Percentiles rank a stretch among this genome's conserved stretches.
phyloP scores from a whole-genome alignment of 441 rosid genomes.

The Euphorbia schlechtendalii region DNA sequence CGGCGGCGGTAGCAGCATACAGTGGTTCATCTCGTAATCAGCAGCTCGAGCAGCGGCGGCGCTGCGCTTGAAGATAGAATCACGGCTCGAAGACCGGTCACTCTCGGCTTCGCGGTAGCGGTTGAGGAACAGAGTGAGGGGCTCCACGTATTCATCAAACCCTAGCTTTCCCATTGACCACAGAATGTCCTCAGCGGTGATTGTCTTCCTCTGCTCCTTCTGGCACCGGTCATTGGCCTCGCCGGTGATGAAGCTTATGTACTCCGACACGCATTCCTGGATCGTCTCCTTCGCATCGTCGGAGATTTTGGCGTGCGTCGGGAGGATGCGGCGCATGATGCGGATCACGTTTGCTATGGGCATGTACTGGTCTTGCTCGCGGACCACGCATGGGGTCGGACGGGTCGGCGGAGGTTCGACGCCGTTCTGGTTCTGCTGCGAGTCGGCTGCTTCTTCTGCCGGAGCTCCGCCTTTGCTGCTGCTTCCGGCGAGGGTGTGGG shows the following conservation, averaged over 20 bases:
- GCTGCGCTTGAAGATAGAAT: slow-evolving; percentile 24
- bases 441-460: slow-evolving; percentile 5
- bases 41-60: not conserved
- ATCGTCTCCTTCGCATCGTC: slow-evolving; percentile 93
- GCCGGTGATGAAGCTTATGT: slow-evolving; percentile 93
- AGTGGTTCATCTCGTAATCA: slow-evolving; percentile 15
- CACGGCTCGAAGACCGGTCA: slow-evolving; percentile 30
- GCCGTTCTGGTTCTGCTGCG: not conserved
- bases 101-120: slow-evolving; percentile 52
- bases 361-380: slow-evolving; percentile 78
- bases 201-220: slow-evolving; percentile 92
- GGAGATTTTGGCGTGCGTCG: slow-evolving; percentile 72
- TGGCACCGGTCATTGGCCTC: slow-evolving; percentile 97
- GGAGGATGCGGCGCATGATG: slow-evolving; percentile 69
- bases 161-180: slow-evolving; percentile 97
- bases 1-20: slow-evolving; percentile 14
- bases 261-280: slow-evolving; percentile 98
- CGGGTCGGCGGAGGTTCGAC: not conserved
- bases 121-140: slow-evolving; percentile 39
- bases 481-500: too few relatives aligned
- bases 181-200: slow-evolving; percentile 84
- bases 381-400: slow-evolving; percentile 10
- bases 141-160: slow-evolving; percentile 82
- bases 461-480: slow-evolving; percentile 12
- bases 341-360: slow-evolving; percentile 77